These are phyloP conservation scores for Tricholoma hemisulphureum DNA, from an alignment of 768 basidiomycete species.

Conservation along the genomic window DNA sequence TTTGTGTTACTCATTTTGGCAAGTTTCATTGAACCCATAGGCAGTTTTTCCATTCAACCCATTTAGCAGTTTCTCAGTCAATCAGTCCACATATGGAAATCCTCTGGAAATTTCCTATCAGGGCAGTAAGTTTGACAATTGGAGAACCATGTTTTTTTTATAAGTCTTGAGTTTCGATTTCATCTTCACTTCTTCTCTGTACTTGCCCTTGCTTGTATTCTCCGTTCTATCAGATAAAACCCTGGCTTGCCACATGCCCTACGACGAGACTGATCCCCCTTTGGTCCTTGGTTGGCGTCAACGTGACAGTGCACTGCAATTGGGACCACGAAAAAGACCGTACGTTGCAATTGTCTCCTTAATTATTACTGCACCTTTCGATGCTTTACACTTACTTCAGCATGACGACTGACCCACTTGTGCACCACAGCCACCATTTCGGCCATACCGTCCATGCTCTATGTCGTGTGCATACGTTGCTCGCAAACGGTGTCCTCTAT, in stretches of 20 bases:
- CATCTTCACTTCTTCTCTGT: neutral
- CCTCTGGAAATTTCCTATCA: too few relatives aligned
- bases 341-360: neutral
- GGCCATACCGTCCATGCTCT: conserved; percentile 17
- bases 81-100: too few relatives aligned
- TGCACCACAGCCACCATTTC: conserved; percentile 22
- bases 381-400: conserved; percentile 2
- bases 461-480: conserved; percentile 17
- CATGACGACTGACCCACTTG: conserved; percentile 13
- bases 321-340: conserved; percentile 14
- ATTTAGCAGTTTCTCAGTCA: too few relatives aligned
- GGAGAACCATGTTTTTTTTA: too few relatives aligned
- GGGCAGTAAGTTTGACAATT: too few relatives aligned
- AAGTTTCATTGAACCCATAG: too few relatives aligned
- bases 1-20: too few relatives aligned
- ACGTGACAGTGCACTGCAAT: conserved; percentile 6
- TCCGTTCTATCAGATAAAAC: too few relatives aligned
- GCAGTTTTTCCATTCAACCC: too few relatives aligned
- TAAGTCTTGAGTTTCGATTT: too few relatives aligned
- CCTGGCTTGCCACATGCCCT: too few relatives aligned
- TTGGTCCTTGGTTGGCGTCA: neutral
- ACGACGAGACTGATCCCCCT: neutral
- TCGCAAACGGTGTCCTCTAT: conserved; percentile 15
- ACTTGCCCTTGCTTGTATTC: neutral
- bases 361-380: too few relatives aligned